phyloP scores from a whole-genome alignment of 2,329 filamentous ascomycete species.

The Aspergillus calidoustus region DNA sequence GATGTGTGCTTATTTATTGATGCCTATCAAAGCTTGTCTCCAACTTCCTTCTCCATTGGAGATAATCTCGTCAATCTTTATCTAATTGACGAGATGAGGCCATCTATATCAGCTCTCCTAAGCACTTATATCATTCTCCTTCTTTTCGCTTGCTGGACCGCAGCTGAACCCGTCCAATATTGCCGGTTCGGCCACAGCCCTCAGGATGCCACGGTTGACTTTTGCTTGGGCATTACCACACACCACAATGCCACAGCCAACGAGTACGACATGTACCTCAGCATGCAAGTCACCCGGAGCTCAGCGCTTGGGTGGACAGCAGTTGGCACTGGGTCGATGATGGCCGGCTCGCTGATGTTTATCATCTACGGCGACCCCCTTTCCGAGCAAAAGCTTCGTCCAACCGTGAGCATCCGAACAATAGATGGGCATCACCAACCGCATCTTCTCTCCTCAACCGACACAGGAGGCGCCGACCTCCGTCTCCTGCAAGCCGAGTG shows the following conservation, averaged over 20 bases:
- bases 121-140: background rate
- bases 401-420: conserved; percentile 16
- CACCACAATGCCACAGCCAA: conserved; percentile 15
- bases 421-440: conserved; percentile 15
- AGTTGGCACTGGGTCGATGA: conserved; percentile 16
- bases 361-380: conserved; percentile 17
- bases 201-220: conserved; percentile 6
- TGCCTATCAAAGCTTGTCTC: background rate
- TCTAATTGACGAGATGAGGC: background rate
- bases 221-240: conserved; percentile 17
- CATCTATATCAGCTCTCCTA: background rate
- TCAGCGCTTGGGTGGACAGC: conserved; percentile 19
- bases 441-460: background rate
- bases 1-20: background rate
- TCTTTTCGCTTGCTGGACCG: background rate
- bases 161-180: conserved; percentile 16
- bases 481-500: conserved; percentile 10
- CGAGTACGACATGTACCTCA: conserved; percentile 14
- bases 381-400: conserved; percentile 1
- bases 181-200: conserved; percentile 15
- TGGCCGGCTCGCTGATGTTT: conserved; percentile 19
- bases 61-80: background rate
- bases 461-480: conserved; percentile 6
- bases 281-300: conserved; percentile 12
- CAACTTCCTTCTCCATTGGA: background rate